Conservation (phyloP, 2,329 filamentous ascomycete genomes). For the Thelonectria blattea region DNA sequence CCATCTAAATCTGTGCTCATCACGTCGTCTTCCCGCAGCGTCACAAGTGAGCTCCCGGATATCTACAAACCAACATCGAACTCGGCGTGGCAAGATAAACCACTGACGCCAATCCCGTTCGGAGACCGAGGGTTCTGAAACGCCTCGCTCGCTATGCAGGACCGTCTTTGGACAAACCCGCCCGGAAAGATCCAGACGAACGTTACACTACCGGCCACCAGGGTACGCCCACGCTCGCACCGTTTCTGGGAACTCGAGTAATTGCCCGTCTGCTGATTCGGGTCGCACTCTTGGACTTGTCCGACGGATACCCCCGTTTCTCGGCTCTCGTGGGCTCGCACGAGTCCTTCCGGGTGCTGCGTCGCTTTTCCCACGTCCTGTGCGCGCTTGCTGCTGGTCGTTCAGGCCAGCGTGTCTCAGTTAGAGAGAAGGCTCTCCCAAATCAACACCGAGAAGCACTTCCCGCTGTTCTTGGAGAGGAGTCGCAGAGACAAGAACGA, state of each 20-base stretch:
- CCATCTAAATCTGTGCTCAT: not conserved
- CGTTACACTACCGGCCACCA: not conserved
- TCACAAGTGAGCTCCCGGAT: not conserved
- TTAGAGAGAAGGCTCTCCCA: conserved; percentile 35
- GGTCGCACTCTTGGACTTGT: conserved; percentile 15
- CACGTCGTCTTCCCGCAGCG: not conserved
- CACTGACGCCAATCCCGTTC: too few relatives aligned
- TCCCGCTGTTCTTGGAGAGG: conserved; percentile 7
- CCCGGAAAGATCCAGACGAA: not conserved
- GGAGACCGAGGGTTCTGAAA: not conserved
- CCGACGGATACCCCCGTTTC: conserved; percentile 41
- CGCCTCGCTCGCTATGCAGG: not conserved
- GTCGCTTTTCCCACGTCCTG: conserved; percentile 39
- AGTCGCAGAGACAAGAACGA: conserved; percentile 30
- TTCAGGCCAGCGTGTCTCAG: too few relatives aligned
- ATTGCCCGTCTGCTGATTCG: too few relatives aligned
- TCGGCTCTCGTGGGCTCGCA: conserved; percentile 40
- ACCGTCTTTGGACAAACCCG: not conserved
- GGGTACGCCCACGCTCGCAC: too few relatives aligned
- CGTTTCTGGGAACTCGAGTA: too few relatives aligned
- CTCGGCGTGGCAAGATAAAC: not conserved
- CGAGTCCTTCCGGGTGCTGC: conserved; percentile 35
- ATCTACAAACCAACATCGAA: not conserved
- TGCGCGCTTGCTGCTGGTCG: conserved; percentile 39
- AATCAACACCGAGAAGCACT: conserved; percentile 36